phyloP scores from a whole-genome alignment of 1,139 yeast species.

The Candida sanyaensis region DNA sequence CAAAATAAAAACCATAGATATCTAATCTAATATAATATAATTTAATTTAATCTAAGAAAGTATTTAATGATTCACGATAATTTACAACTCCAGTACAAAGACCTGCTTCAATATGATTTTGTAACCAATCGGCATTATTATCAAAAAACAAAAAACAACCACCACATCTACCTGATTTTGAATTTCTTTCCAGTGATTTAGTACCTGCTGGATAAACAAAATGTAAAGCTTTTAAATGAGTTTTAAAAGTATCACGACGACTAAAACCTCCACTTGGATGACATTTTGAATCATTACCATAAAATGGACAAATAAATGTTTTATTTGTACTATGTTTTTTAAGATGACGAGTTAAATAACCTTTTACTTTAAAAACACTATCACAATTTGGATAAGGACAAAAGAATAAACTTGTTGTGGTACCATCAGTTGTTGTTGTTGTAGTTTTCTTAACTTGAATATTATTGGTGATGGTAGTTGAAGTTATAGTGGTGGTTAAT shows the following conservation, averaged over 20 bases:
- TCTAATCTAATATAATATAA: neutral
- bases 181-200: conserved; percentile 42
- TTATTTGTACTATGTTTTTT: conserved; percentile 52
- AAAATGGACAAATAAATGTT: conserved; percentile 59
- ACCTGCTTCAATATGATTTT: conserved; percentile 48
- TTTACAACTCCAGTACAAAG: conserved; percentile 45
- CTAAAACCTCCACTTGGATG: conserved; percentile 64
- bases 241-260: conserved; percentile 58
- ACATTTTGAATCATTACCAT: conserved; percentile 48
- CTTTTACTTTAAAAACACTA: conserved; percentile 54
- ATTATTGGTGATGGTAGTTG: conserved; percentile 16
- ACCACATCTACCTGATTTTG: conserved; percentile 54
- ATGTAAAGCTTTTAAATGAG: conserved; percentile 59
- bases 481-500: conserved; percentile 8
- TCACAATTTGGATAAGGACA: conserved; percentile 42
- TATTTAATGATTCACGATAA: conserved; percentile 6
- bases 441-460: conserved; percentile 15
- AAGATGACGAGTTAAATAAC: conserved; percentile 57
- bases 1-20: neutral
- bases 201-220: conserved; percentile 63
- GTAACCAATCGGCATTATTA: conserved; percentile 52
- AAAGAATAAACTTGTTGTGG: conserved; percentile 14
- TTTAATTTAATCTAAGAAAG: conserved; percentile 1
- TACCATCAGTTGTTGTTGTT: conserved; percentile 14
- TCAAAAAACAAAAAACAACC: conserved; percentile 55